A percentile compares a stretch with the other conserved stretches of the same genome.
These are phyloP conservation scores for Coemansia sp. DNA, from an alignment of 192 early-diverging fungal genomes.

Conservation along the genomic window DNA sequence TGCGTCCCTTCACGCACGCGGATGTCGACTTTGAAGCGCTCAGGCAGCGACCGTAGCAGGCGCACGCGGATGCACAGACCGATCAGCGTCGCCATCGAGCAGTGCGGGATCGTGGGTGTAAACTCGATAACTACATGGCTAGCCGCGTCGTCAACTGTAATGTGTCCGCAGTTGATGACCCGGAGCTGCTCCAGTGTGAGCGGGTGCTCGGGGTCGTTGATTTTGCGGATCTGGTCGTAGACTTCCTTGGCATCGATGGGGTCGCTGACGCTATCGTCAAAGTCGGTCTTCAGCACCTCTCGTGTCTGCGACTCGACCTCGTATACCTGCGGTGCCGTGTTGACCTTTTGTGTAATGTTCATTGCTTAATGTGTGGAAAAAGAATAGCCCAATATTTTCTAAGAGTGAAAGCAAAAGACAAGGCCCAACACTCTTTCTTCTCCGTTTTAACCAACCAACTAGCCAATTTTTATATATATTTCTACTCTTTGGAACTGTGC, in stretches of 20 bases:
- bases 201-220: conserved; percentile 98
- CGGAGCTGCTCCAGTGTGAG: conserved; percentile 96
- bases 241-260: conserved; percentile 84
- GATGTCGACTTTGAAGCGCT: conserved; percentile 93
- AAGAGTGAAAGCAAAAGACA: conserved; percentile 7
- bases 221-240: conserved; percentile 93
- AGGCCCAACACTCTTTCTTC: neutral
- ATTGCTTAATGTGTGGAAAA: conserved; percentile 7
- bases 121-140: conserved; percentile 80
- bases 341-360: conserved; percentile 59
- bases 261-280: conserved; percentile 73
- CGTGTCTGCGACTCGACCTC: conserved; percentile 55
- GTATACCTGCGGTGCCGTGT: conserved; percentile 85
- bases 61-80: conserved; percentile 95
- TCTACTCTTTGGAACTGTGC: no score
- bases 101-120: conserved; percentile 98
- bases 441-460: neutral
- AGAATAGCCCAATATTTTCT: neutral
- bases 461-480: no score
- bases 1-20: conserved; percentile 89
- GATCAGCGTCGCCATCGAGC: conserved; percentile 98
- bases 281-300: conserved; percentile 56
- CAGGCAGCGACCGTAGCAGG: conserved; percentile 81
- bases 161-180: conserved; percentile 84
- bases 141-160: conserved; percentile 70